phyloP scores from a whole-genome alignment of 176 grass and related monocot species.

The Ensete ventricosum region DNA sequence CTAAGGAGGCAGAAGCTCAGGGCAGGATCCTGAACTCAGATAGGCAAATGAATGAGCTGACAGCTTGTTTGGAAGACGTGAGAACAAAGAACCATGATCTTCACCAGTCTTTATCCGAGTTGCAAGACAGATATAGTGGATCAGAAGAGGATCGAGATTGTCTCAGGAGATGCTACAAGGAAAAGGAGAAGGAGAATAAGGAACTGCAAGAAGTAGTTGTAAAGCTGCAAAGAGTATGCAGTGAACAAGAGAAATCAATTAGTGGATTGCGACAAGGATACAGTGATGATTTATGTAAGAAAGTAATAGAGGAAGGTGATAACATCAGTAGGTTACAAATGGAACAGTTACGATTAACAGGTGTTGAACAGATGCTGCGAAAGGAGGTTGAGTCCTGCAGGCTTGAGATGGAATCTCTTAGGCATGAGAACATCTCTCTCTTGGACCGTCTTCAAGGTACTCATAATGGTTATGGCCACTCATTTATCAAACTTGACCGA shows the following conservation, averaged over 20 bases:
- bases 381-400: constrained; percentile 48
- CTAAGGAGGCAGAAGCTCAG: constrained; percentile 23
- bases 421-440: constrained; percentile 65
- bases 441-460: constrained; percentile 39
- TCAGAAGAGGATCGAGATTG: constrained; percentile 44
- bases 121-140: constrained; percentile 41
- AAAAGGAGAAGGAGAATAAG: constrained; percentile 62
- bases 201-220: constrained; percentile 54
- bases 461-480: constrained; percentile 33
- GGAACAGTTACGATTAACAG: constrained; percentile 62
- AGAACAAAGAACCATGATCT: constrained; percentile 33
- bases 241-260: constrained; percentile 75
- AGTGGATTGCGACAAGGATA: constrained; percentile 49
- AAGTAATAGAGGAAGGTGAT: constrained; percentile 26
- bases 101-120: constrained; percentile 34
- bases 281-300: constrained; percentile 35
- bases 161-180: constrained; percentile 46
- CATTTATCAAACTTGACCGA: constrained; percentile 43
- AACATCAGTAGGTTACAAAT: constrained; percentile 37
- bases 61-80: constrained; percentile 29
- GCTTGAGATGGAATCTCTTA: constrained; percentile 61
- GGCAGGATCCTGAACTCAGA: constrained; percentile 34
- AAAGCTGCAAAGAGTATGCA: constrained; percentile 56
- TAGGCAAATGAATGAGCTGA: constrained; percentile 34
- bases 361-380: constrained; percentile 75